Evolutionary conservation across 1,284 basidiomycete genomes (phyloP).

Genomic region (Marasmius sp.): DNA sequence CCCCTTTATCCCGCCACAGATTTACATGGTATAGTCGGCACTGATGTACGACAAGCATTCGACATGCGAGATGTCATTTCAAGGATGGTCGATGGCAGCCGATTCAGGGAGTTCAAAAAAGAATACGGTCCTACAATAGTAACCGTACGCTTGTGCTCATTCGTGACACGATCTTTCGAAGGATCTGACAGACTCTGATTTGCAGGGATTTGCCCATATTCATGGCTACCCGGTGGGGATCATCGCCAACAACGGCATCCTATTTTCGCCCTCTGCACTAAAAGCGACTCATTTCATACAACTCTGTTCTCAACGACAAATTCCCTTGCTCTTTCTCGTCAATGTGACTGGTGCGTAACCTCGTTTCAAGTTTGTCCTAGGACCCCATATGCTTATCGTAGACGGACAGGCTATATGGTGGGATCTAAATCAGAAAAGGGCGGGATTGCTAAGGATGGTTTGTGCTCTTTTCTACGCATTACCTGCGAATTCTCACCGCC

Average conservation of each 20-base stretch:
- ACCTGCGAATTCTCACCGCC: background rate
- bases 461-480: slow-evolving; percentile 8
- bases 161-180: background rate
- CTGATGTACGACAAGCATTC: slow-evolving; percentile 84
- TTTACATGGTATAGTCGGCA: slow-evolving; percentile 89
- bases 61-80: slow-evolving; percentile 95
- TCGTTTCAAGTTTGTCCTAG: background rate
- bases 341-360: slow-evolving; percentile 74
- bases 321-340: slow-evolving; percentile 90
- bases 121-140: slow-evolving; percentile 91
- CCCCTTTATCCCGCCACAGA: slow-evolving; percentile 83
- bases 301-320: slow-evolving; percentile 88
- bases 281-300: slow-evolving; percentile 97
- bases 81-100: slow-evolving; percentile 87
- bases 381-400: slow-evolving; percentile 2
- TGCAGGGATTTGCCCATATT: slow-evolving; percentile 85
- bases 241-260: slow-evolving; percentile 91
- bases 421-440: slow-evolving; percentile 91
- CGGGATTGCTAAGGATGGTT: slow-evolving; percentile 95
- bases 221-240: slow-evolving; percentile 90
- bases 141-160: slow-evolving; percentile 54
- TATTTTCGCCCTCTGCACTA: slow-evolving; percentile 90
- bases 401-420: slow-evolving; percentile 80
- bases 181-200: background rate
- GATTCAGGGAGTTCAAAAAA: slow-evolving; percentile 94